Percentiles rank a stretch among this genome's conserved stretches.
Conservation (phyloP, 2,329 filamentous ascomycete genomes). For the Cryphonectria carpinicola region DNA sequence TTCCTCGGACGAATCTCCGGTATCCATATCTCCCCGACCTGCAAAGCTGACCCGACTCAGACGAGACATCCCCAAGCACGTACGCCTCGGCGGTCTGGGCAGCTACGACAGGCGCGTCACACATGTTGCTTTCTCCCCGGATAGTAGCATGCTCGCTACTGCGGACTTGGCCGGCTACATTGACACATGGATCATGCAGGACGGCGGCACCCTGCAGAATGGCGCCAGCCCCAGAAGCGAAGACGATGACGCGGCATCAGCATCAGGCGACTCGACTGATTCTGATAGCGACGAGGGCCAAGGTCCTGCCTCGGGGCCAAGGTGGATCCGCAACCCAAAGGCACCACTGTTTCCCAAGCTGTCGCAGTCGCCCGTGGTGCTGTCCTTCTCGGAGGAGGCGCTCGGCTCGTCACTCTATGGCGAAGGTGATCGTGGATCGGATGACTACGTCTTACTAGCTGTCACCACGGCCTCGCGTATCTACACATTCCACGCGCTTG, state of each 20-base stretch:
- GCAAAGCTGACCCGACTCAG: constrained; percentile 57
- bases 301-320: constrained; percentile 51
- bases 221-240: constrained; percentile 34
- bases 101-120: constrained; percentile 77
- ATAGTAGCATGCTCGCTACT: constrained; percentile 77
- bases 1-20: constrained; percentile 41
- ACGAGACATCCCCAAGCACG: constrained; percentile 58
- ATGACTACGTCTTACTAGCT: constrained; percentile 36
- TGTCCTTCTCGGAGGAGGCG: constrained; percentile 67
- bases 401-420: constrained; percentile 37
- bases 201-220: constrained; percentile 45
- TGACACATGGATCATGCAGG: constrained; percentile 80
- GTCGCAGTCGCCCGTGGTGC: constrained; percentile 63
- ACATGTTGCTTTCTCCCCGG: constrained; percentile 76
- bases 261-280: constrained; percentile 35
- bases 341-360: constrained; percentile 72
- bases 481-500: constrained; percentile 77
- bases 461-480: constrained; percentile 67
- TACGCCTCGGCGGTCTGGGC: constrained; percentile 69
- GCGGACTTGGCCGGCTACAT: constrained; percentile 84
- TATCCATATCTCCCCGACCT: constrained; percentile 45
- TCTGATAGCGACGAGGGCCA: constrained; percentile 37
- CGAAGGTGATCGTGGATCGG: constrained; percentile 23
- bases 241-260: constrained; percentile 39
- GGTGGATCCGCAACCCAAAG: constrained; percentile 77